Conservation (phyloP, 202 grass and related monocot genomes). For the Eragrostis tef region DNA sequence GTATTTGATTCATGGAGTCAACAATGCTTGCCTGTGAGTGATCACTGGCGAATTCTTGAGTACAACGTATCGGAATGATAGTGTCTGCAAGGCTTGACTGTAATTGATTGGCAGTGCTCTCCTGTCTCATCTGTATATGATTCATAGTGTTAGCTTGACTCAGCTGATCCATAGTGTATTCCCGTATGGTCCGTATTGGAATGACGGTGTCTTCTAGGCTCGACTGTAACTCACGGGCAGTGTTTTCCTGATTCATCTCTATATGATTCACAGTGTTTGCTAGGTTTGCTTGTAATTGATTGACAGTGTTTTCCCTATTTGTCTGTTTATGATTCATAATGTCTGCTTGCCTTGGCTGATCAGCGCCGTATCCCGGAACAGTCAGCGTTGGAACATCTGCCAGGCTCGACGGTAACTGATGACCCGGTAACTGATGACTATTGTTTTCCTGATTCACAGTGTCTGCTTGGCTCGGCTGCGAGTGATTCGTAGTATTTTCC, state of each 20-base stretch:
- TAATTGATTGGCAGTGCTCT: conserved; percentile 19
- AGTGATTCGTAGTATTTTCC: conserved; percentile 10
- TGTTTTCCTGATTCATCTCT: conserved; percentile 15
- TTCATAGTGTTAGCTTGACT: neutral
- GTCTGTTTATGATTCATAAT: conserved; percentile 14
- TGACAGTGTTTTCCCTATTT: conserved; percentile 23
- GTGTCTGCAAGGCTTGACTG: conserved; percentile 9
- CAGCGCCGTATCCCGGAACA: conserved; percentile 23
- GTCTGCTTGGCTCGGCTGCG: conserved; percentile 4
- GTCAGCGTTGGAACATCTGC: conserved; percentile 19
- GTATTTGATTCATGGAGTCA: conserved; percentile 26
- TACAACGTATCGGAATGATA: conserved; percentile 10
- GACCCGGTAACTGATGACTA: too few relatives aligned
- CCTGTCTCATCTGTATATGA: conserved; percentile 14
- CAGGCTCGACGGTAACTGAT: conserved; percentile 8
- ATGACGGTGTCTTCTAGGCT: conserved; percentile 13
- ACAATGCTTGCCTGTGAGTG: conserved; percentile 18
- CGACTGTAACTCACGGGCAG: conserved; percentile 11
- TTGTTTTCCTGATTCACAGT: conserved; percentile 20
- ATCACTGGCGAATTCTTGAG: conserved; percentile 13
- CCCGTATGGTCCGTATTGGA: conserved; percentile 11
- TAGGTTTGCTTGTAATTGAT: conserved; percentile 15
- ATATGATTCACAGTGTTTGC: neutral
- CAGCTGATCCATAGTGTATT: conserved; percentile 7
- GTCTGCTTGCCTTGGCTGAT: conserved; percentile 27